Base-by-base conservation (phyloP, 2,329 filamentous ascomycete species). In the Phaeosphaeria sp. region DNA sequence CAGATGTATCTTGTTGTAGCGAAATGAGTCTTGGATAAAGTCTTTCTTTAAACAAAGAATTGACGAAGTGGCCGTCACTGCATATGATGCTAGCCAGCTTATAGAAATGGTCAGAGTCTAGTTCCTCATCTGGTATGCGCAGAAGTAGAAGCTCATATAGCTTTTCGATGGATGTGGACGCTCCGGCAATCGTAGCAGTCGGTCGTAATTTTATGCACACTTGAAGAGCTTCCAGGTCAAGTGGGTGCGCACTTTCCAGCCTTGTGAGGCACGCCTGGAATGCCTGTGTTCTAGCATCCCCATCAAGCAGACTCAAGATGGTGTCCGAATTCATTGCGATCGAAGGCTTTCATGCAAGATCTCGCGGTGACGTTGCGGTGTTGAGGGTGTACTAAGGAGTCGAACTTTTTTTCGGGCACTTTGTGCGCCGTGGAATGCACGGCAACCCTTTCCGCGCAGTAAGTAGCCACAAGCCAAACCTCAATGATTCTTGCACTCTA, bases 71-170 rank as follows among this genome's bases (percentile, higher is more conserved):
- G 2, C 54, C 49, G 55, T 71, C 63, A 42, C 53, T 60, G 2
- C 67, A 52, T 44, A 69, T 68, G 18, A 71, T 59, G 30, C 72
- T 67, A 21, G 68, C 66, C 11, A 76, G 57, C 24, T 50, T 51
- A 49, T 70, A 75, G 9, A 72, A 60, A 7, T 56, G 55, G 13
- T 69, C 57, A 4, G 64, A 40, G 25, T 64, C 54, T 11, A 64
- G 42, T 2, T 53, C 24, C 25, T 67, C 56, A 1, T 56, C 46
- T 4, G 58, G 55, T 20, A 74, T 62, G 11, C 56, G 63, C 9
- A n/a, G n/a, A 15, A 70, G n/a, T 24, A 74, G 18, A 11, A 68
- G 50, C 11, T 64, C 43, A 49, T 51, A 58, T 17, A 73, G 52
- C 8, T 57, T 49, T 21, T 56, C 57, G 49, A 51, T 20, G 47